Evolutionary conservation across 805 yeast species (phyloP).

Genomic region (Zygotorulaspora sp.): DNA sequence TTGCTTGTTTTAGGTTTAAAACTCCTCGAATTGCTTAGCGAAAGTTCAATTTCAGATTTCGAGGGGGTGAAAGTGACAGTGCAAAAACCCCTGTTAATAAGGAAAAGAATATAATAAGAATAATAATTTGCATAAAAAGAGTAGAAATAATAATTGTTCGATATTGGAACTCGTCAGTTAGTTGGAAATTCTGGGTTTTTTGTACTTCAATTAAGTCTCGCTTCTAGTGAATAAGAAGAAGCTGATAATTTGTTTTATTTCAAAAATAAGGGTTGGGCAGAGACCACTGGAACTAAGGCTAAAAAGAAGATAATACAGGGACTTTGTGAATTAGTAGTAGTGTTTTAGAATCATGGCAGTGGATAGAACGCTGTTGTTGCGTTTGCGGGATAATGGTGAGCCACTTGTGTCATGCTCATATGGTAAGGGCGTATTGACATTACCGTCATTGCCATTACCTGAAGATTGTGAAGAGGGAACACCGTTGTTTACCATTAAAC

Average conservation of each 20-base stretch:
- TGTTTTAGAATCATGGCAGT: not conserved
- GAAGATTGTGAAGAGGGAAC: conserved; percentile 37
- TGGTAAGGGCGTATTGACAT: conserved; percentile 38
- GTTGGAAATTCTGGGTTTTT: too few species aligned
- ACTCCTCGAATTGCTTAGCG: too few species aligned
- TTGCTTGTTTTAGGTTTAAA: too few species aligned
- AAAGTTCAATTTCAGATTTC: conserved; percentile 1
- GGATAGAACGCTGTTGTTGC: conserved; percentile 33
- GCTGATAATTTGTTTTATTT: too few species aligned
- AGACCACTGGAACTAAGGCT: too few species aligned
- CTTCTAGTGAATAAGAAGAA: too few species aligned
- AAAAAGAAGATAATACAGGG: too few species aligned
- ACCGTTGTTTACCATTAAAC: conserved; percentile 46
- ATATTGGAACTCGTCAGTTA: too few species aligned
- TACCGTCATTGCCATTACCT: conserved; percentile 40
- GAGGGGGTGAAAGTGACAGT: conserved; percentile 1
- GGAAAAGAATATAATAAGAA: not conserved
- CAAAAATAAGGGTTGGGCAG: too few species aligned
- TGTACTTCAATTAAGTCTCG: too few species aligned
- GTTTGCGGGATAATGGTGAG: conserved; percentile 36
- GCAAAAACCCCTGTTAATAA: conserved; percentile 1
- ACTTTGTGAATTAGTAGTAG: too few species aligned
- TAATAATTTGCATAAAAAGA: not conserved
- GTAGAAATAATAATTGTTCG: too few species aligned
- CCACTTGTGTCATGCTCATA: conserved; percentile 31